Evolutionary conservation across 2,329 filamentous ascomycete genomes (phyloP).

Genomic region (Ceratocystis papillata): DNA sequence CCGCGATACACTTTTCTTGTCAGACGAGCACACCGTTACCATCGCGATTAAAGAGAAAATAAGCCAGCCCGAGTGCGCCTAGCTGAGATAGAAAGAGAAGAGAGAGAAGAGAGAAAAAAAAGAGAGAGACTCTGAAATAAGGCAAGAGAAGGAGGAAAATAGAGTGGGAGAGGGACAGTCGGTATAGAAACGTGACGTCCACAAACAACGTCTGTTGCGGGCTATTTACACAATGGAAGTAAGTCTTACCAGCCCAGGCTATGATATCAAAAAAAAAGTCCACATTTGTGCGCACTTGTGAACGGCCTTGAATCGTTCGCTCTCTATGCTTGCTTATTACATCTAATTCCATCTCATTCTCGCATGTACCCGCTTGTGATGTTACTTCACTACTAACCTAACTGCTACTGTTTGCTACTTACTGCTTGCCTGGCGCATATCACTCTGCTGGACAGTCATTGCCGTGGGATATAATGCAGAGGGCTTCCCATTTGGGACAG

Average conservation of each 20-base stretch:
- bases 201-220: background rate
- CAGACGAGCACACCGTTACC: background rate
- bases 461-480: background rate
- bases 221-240: constrained; percentile 5
- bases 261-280: background rate
- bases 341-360: constrained; percentile 4
- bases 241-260: background rate
- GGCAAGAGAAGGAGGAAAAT: too few species aligned
- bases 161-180: too few species aligned
- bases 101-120: too few species aligned
- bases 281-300: background rate
- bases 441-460: background rate
- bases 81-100: too few species aligned
- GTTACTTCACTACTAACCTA: background rate
- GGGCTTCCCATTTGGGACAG: background rate
- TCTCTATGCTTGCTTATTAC: background rate
- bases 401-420: background rate
- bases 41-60: background rate
- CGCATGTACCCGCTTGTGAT: background rate
- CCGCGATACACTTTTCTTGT: background rate
- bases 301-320: background rate
- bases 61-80: background rate
- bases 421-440: background rate
- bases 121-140: too few species aligned
- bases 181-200: background rate